Conservation (phyloP, 163 green algal genomes). For the Scenedesmus sp. region DNA sequence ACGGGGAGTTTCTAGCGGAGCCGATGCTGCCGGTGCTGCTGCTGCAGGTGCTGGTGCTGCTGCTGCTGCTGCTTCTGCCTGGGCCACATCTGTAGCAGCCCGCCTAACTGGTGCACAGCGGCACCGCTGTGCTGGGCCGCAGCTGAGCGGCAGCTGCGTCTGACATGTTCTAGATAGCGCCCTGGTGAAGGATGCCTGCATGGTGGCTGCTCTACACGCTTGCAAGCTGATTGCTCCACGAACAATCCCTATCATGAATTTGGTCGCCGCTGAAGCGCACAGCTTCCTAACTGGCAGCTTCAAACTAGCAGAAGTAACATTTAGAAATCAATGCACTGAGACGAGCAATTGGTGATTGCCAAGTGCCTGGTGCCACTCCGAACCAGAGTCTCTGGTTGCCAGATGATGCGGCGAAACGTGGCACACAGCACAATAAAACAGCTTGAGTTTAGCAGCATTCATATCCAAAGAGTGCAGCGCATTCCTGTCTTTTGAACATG, state of each 20-base stretch:
- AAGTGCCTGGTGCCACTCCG: not conserved
- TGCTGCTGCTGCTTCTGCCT: conserved; percentile 31
- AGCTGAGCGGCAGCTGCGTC: not conserved
- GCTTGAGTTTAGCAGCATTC: not conserved
- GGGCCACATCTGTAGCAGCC: conserved; percentile 28
- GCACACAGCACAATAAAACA: not conserved
- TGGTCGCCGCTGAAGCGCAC: not conserved
- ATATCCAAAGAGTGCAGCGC: too few relatives aligned
- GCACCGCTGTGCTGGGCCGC: not conserved
- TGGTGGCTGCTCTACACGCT: conserved; percentile 12
- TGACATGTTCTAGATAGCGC: not conserved
- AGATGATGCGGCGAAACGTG: not conserved
- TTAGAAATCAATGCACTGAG: not conserved
- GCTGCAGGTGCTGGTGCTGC: conserved; percentile 2
- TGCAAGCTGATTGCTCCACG: not conserved
- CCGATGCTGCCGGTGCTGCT: not conserved
- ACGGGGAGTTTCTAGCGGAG: not conserved
- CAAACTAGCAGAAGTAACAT: not conserved
- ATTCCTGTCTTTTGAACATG: not conserved
- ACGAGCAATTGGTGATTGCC: not conserved
- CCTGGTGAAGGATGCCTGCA: not conserved
- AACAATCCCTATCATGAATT: conserved; percentile 55
- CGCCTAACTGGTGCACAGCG: conserved; percentile 21
- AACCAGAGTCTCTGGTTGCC: too few relatives aligned
- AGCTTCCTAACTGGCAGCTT: not conserved